Percentiles rank a stretch among this genome's conserved stretches.
Evolutionary conservation across 2,329 filamentous ascomycete species (phyloP).

Genomic region (Lomentospora prolificans): DNA sequence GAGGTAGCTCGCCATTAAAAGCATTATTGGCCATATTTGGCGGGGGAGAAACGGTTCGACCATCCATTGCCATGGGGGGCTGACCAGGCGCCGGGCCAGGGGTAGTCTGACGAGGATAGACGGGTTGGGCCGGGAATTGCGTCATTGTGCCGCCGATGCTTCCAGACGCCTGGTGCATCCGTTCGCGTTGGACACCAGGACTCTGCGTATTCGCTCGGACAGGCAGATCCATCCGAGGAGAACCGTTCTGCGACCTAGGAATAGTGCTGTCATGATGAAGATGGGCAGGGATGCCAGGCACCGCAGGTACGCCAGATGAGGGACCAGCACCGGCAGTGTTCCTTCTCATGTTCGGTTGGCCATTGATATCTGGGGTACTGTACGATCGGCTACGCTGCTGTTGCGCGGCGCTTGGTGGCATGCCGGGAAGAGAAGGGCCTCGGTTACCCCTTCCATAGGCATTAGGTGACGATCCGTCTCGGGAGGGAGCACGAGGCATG

Average conservation of each 20-base stretch:
- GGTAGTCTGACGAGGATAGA: slow-evolving; percentile 37
- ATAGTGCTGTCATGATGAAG: slow-evolving; percentile 55
- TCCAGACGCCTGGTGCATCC: slow-evolving; percentile 37
- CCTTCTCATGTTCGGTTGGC: slow-evolving; percentile 49
- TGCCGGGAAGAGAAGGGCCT: slow-evolving; percentile 69
- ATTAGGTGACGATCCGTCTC: slow-evolving; percentile 61
- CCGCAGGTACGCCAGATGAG: slow-evolving; percentile 53
- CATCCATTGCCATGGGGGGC: slow-evolving; percentile 18
- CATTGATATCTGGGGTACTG: slow-evolving; percentile 90
- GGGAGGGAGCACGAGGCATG: slow-evolving; percentile 69
- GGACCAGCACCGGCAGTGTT: slow-evolving; percentile 33
- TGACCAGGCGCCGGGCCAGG: slow-evolving; percentile 27
- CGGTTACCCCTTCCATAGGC: slow-evolving; percentile 58
- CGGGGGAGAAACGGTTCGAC: slow-evolving; percentile 36
- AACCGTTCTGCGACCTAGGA: slow-evolving; percentile 72
- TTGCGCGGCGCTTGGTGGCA: slow-evolving; percentile 49
- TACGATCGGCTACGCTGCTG: slow-evolving; percentile 78
- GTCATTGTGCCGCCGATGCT: slow-evolving; percentile 42
- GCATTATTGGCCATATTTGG: slow-evolving; percentile 22
- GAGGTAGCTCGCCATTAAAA: slow-evolving; percentile 32
- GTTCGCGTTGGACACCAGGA: slow-evolving; percentile 56
- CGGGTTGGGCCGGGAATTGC: slow-evolving; percentile 46
- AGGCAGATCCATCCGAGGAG: slow-evolving; percentile 60
- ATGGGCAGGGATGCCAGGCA: slow-evolving; percentile 68
- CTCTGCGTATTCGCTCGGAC: slow-evolving; percentile 62